A percentile compares a stretch with the other conserved stretches of the same genome.
Conservation (phyloP, 306 rosid genomes). For the Cercis canadensis region DNA sequence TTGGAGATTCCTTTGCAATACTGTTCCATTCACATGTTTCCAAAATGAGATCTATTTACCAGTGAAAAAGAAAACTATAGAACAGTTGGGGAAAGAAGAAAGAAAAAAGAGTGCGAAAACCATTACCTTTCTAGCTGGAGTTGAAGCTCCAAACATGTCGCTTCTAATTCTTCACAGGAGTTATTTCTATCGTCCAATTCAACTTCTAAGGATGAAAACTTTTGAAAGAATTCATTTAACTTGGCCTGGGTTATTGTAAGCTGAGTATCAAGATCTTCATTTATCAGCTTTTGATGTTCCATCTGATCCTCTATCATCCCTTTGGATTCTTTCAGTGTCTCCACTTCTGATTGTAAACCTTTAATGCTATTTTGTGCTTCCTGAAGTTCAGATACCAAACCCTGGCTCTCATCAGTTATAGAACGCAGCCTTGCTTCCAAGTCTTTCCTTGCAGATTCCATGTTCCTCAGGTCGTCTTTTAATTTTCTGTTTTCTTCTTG, state of each 20-base stretch:
- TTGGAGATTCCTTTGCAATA: constrained; percentile 67
- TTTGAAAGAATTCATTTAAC: constrained; percentile 61
- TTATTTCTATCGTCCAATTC: constrained; percentile 73
- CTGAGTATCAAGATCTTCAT: constrained; percentile 77
- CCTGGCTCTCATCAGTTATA: constrained; percentile 47
- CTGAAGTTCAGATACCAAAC: constrained; percentile 56
- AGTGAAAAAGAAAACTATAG: neutral
- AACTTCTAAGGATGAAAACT: constrained; percentile 73
- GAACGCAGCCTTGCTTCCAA: constrained; percentile 54
- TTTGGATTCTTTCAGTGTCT: constrained; percentile 53
- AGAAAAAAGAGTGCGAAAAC: neutral
- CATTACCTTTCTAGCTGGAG: constrained; percentile 85
- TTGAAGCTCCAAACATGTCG: constrained; percentile 85
- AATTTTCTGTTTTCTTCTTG: constrained; percentile 58
- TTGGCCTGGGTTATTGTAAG: constrained; percentile 59
- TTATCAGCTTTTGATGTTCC: constrained; percentile 58
- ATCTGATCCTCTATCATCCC: constrained; percentile 56
- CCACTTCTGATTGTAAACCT: constrained; percentile 61
- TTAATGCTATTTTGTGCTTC: constrained; percentile 64
- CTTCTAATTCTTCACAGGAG: constrained; percentile 76
- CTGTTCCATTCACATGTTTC: constrained; percentile 47
- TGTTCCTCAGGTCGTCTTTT: constrained; percentile 57
- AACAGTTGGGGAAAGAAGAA: constrained; percentile 16
- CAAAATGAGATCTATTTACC: constrained; percentile 29
- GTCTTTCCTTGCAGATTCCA: constrained; percentile 52